phyloP scores from a whole-genome alignment of 306 rosid species.

The Cicer pinnatifidum region DNA sequence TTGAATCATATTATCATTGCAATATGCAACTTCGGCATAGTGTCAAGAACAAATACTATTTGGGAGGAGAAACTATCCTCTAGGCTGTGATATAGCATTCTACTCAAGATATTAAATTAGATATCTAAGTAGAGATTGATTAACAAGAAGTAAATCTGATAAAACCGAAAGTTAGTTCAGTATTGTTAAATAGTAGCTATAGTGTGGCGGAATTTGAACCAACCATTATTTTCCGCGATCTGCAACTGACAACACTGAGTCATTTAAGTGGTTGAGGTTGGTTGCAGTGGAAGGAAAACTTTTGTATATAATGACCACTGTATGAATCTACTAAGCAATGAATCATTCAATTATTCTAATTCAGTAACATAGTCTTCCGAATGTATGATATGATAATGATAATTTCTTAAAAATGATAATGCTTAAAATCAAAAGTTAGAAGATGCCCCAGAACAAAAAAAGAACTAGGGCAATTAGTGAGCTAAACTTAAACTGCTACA shows the following conservation, averaged over 20 bases:
- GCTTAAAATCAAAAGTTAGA: constrained; percentile 33
- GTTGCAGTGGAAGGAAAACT: too few species aligned
- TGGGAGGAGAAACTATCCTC: background rate
- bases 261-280: background rate
- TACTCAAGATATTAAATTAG: too few species aligned
- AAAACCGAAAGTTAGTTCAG: background rate
- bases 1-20: constrained; percentile 4
- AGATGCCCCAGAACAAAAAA: constrained; percentile 40
- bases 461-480: constrained; percentile 44
- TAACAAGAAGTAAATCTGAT: background rate
- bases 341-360: background rate
- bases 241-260: background rate
- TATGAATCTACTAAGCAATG: too few species aligned
- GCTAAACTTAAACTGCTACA: constrained; percentile 39
- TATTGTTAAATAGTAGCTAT: too few species aligned
- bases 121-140: too few species aligned
- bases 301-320: too few species aligned
- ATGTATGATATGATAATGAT: background rate
- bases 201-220: too few species aligned
- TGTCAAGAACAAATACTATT: constrained; percentile 1
- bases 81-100: too few species aligned
- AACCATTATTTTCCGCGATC: too few species aligned
- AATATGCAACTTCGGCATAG: constrained; percentile 6
- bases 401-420: constrained; percentile 31
- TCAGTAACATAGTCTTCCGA: background rate